Base-by-base conservation (phyloP, 2,329 filamentous ascomycete genomes). In the Arthroderma sp. region DNA sequence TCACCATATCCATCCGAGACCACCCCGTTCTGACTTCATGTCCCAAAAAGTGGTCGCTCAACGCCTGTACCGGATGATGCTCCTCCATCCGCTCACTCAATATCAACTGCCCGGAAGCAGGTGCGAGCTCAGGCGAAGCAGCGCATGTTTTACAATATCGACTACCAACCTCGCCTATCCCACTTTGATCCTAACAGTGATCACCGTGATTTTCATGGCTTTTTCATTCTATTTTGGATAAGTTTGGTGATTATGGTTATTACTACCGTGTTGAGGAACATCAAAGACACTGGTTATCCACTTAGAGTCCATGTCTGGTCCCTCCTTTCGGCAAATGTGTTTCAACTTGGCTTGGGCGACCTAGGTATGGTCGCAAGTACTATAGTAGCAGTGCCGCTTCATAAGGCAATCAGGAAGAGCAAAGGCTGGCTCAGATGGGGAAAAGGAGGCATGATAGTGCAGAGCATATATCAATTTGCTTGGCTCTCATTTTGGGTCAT, bases 171-270 rank as follows among this genome's bases (percentile, higher is more conserved):
- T 60, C 86, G 93, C 58, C 85, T 97, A 21, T 97, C 91, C 17
- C 91, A 98, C 74, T 95, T 98, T 69, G 93, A 98, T 68, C 90
- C 91, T 0, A 80, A 82, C 54, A 95, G 88, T 71, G 90, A 95
- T 66, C 91, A 97, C 70, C 84, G 84, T 66, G 90, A 98, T 72
- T 98, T 98, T 70, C 84, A 89, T 65, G 93, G 93, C 68, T 98
- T 98, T 80, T 98, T 96, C 75, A 88, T 93, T 56, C 81, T 98
- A 38, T 98, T 98, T 75, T 98, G 93, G 93, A 91, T 98, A 63
- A 89, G 89, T 8, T 78, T 98, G 59, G 88, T 88, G 64, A 95
- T 98, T 71, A 95, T 98, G 91, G 89, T 91, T 66, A 85, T 95
- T 61, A 97, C 91, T 2, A 88, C 88, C n/a, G 88, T 90, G 77